Base-by-base conservation (phyloP, 306 rosid genomes). In the Fragaria vesca region DNA sequence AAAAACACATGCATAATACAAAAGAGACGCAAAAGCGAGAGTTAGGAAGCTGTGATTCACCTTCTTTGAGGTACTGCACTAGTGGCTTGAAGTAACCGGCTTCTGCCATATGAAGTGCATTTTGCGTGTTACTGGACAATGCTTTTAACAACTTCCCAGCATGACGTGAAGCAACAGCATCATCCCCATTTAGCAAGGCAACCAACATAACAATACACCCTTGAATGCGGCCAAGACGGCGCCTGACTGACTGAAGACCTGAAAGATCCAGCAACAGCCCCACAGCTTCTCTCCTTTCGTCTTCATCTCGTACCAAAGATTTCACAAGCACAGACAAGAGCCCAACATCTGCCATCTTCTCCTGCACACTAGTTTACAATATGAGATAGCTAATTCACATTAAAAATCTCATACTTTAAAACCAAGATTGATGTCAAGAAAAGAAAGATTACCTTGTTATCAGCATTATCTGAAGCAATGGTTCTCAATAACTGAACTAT, bases 101-200 rank as follows among this genome's bases (percentile, higher is more conserved):
- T 81, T 94, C 98, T 0, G 98, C 97, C 97, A 94, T 94, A 81
- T 90, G 90, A 83, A 94, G 97, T 43, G 95, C 96, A 68, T 94
- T 91, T 80, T 94, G 98, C 69, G 89, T 84, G 82, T 85, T 94
- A 72, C 90, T 80, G 6, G 98, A 90, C 81, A 94, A 82, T 47
- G 85, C 80, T 83, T 87, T 80, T 87, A 94, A 82, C 81, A 94
- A 81, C 84, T 88, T 88, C 55, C 89, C 86, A 0, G 98, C 97
- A 60, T 83, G 82, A 62, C 6, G 63, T 21, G 97, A 89, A 71
- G 98, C 97, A 72, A 86, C 84, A 1, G 73, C 79, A 67, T 91
- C 98, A 63, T 90, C 96, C 28, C 88, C 96, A 79, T 89, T 91
- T 51, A 90, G 90, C 75, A 89, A 88, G 26, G 97, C 81, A 75